Percentiles rank a stretch among this genome's conserved stretches.
These are phyloP conservation scores for Sutorius eximius DNA, from an alignment of 1,284 basidiomycete species.

Conservation along the genomic window DNA sequence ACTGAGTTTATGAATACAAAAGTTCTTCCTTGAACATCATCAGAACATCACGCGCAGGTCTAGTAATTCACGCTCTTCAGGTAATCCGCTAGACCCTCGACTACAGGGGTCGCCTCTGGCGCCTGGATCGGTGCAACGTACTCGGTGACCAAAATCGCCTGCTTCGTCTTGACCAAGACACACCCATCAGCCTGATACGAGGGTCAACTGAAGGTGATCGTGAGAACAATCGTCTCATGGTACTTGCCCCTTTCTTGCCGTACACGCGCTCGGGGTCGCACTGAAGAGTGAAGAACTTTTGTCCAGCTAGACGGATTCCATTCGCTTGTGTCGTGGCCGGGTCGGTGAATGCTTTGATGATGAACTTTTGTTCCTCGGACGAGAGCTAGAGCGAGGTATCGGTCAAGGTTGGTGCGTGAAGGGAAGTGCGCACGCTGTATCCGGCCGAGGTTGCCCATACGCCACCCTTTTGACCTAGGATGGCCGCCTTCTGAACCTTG, in stretches of 20 bases:
- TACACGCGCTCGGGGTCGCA: slow-evolving; percentile 68
- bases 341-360: slow-evolving; percentile 57
- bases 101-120: slow-evolving; percentile 69
- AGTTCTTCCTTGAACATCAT: neutral
- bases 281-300: slow-evolving; percentile 80
- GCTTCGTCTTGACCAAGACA: slow-evolving; percentile 84
- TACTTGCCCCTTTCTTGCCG: slow-evolving; percentile 78
- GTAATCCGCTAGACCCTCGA: slow-evolving; percentile 81
- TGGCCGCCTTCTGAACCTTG: slow-evolving; percentile 79
- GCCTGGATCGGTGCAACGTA: slow-evolving; percentile 75
- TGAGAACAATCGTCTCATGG: neutral
- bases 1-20: slow-evolving; percentile 17
- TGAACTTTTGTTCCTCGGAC: slow-evolving; percentile 71
- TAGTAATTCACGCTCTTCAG: slow-evolving; percentile 67
- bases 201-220: neutral
- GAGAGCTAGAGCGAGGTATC: slow-evolving; percentile 54
- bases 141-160: slow-evolving; percentile 82
- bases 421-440: slow-evolving; percentile 43
- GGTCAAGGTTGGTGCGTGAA: neutral
- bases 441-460: slow-evolving; percentile 81
- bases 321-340: slow-evolving; percentile 46
- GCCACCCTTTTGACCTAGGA: slow-evolving; percentile 83
- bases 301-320: slow-evolving; percentile 70
- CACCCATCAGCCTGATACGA: slow-evolving; percentile 72
- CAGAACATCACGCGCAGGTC: slow-evolving; percentile 5